phyloP scores from a whole-genome alignment of 2,329 filamentous ascomycete species.

The Gliomastix tumulicola region DNA sequence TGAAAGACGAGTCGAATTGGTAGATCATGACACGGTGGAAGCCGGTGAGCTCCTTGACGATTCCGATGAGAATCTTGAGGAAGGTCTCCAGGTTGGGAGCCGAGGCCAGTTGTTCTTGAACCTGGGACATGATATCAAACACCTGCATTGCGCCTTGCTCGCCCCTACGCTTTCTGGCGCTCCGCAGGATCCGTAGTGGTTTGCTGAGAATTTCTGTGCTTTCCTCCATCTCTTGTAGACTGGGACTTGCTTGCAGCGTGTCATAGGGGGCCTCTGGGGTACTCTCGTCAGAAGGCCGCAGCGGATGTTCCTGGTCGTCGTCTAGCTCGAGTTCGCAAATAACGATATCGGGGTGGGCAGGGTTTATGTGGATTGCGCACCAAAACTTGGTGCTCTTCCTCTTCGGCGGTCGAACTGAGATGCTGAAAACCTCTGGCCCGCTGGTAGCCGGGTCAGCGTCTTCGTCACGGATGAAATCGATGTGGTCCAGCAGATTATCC shows the following conservation, averaged over 20 bases:
- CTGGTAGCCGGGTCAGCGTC: conserved; percentile 67
- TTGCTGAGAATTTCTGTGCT: conserved; percentile 72
- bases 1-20: conserved; percentile 77
- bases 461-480: conserved; percentile 82
- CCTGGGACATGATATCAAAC: conserved; percentile 86
- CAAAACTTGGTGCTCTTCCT: conserved; percentile 63
- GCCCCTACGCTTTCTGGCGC: conserved; percentile 66
- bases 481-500: conserved; percentile 76
- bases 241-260: conserved; percentile 66
- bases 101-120: conserved; percentile 77
- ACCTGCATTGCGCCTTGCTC: conserved; percentile 83
- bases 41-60: conserved; percentile 82
- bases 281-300: conserved; percentile 54
- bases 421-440: conserved; percentile 79
- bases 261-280: conserved; percentile 62
- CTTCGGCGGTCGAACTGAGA: conserved; percentile 59
- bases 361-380: conserved; percentile 78
- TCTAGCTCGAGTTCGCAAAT: conserved; percentile 88
- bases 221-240: conserved; percentile 64
- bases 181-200: conserved; percentile 69
- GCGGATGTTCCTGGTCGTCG: conserved; percentile 62
- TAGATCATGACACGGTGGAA: conserved; percentile 94
- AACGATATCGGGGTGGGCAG: conserved; percentile 60
- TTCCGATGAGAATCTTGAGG: conserved; percentile 73
- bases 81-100: conserved; percentile 66